Evolutionary conservation across 2,329 filamentous ascomycete species (phyloP).

Genomic region (Aspergillus aculeatus): DNA sequence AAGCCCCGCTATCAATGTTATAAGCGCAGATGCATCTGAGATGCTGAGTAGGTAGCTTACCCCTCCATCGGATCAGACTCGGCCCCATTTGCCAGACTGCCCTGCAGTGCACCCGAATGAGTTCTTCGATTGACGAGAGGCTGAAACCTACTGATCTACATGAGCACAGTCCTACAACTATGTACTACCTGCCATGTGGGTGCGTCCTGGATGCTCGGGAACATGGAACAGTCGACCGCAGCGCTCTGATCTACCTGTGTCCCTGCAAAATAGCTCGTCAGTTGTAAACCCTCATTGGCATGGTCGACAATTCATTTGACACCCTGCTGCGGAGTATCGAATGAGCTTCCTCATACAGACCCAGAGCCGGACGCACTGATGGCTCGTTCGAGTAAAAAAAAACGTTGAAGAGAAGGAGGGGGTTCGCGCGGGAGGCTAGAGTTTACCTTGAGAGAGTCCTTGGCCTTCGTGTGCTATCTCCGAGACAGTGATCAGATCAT

Average conservation of each 20-base stretch:
- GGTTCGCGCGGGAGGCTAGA: neutral
- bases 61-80: neutral
- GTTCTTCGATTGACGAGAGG: neutral
- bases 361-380: neutral
- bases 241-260: neutral
- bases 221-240: neutral
- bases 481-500: slow-evolving; percentile 19
- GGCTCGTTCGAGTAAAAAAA: neutral
- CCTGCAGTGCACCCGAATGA: neutral
- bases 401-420: too few species aligned
- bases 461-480: slow-evolving; percentile 3
- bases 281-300: neutral
- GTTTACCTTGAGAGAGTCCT: neutral
- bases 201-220: neutral
- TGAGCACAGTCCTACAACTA: neutral
- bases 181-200: neutral
- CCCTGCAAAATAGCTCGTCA: neutral
- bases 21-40: neutral
- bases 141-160: neutral
- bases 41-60: neutral
- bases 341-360: neutral
- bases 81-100: neutral
- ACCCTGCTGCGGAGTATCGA: neutral
- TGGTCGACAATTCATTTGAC: neutral
- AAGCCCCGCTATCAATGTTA: neutral